phyloP scores from a whole-genome alignment of 1,284 basidiomycete species.

The Porogramme epimiltina region DNA sequence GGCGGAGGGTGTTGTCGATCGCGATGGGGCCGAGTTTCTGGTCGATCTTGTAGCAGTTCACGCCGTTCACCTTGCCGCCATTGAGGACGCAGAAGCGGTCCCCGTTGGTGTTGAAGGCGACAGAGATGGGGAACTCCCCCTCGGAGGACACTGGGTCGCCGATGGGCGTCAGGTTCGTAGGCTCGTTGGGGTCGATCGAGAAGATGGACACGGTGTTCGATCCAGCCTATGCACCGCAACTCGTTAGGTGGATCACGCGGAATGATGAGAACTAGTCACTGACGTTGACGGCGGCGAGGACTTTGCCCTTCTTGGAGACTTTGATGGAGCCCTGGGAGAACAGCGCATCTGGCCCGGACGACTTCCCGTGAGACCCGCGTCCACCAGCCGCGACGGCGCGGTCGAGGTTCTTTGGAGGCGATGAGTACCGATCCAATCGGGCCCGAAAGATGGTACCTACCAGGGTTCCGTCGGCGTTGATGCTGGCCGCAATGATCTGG shows the following conservation, averaged over 20 bases:
- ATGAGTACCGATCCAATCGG: neutral
- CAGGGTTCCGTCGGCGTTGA: conserved; percentile 23
- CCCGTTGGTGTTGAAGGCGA: conserved; percentile 44
- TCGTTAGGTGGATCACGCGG: neutral
- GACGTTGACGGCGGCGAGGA: conserved; percentile 48
- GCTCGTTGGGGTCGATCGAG: conserved; percentile 43
- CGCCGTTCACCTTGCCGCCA: conserved; percentile 48
- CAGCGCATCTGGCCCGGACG: conserved; percentile 44
- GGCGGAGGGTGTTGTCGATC: conserved; percentile 41
- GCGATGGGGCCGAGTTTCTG: conserved; percentile 40
- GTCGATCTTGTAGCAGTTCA: conserved; percentile 47
- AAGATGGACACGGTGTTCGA: conserved; percentile 51
- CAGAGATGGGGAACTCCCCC: conserved; percentile 51
- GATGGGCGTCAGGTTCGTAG: conserved; percentile 40
- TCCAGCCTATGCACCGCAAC: conserved; percentile 35
- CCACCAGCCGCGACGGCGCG: conserved; percentile 38
- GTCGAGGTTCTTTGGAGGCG: conserved; percentile 16
- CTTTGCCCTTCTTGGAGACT: conserved; percentile 38
- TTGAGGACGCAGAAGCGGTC: conserved; percentile 46
- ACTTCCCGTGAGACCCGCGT: conserved; percentile 41
- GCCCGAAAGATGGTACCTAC: conserved; percentile 1
- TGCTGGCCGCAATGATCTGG: conserved; percentile 22
- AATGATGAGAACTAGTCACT: conserved; percentile 9
- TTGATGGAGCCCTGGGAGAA: conserved; percentile 51
- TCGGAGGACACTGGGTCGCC: conserved; percentile 44